These are phyloP conservation scores for Diaporthe longicolla DNA, from an alignment of 2,329 filamentous ascomycete species.

Conservation along the genomic window DNA sequence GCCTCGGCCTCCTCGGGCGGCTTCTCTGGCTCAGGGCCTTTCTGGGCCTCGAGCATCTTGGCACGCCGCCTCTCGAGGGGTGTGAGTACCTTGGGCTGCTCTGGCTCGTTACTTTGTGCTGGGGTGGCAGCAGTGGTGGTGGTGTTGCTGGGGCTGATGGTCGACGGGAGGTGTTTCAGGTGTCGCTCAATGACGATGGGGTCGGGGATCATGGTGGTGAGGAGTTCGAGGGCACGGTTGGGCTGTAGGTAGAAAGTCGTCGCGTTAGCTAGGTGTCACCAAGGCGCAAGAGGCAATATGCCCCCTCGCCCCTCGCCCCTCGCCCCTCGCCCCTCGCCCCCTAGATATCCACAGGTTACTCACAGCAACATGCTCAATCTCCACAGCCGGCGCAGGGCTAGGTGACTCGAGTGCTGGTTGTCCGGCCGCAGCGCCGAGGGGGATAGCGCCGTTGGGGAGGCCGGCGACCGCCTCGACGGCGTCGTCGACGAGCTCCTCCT, in stretches of 20 bases:
- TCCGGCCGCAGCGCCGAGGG: neutral
- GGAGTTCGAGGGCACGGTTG: slow-evolving; percentile 53
- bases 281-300: neutral
- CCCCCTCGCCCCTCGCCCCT: neutral
- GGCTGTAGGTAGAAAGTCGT: slow-evolving; percentile 47
- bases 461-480: slow-evolving; percentile 39
- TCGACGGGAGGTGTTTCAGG: slow-evolving; percentile 48
- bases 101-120: slow-evolving; percentile 36
- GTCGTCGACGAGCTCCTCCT: slow-evolving; percentile 33
- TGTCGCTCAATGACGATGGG: slow-evolving; percentile 57
- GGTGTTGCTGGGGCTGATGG: slow-evolving; percentile 41
- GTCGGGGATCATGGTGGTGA: slow-evolving; percentile 54
- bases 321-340: neutral
- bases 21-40: slow-evolving; percentile 24
- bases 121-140: neutral
- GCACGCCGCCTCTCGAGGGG: slow-evolving; percentile 40
- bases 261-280: slow-evolving; percentile 10
- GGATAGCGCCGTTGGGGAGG: neutral
- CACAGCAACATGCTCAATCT: slow-evolving; percentile 43
- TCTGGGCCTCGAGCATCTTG: slow-evolving; percentile 28
- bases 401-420: slow-evolving; percentile 24
- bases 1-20: slow-evolving; percentile 20
- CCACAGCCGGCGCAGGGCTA: slow-evolving; percentile 24
- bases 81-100: slow-evolving; percentile 39
- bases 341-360: slow-evolving; percentile 22